Evolutionary conservation across 2,329 filamentous ascomycete species (phyloP).

Genomic region (Colletotrichum australisinense): DNA sequence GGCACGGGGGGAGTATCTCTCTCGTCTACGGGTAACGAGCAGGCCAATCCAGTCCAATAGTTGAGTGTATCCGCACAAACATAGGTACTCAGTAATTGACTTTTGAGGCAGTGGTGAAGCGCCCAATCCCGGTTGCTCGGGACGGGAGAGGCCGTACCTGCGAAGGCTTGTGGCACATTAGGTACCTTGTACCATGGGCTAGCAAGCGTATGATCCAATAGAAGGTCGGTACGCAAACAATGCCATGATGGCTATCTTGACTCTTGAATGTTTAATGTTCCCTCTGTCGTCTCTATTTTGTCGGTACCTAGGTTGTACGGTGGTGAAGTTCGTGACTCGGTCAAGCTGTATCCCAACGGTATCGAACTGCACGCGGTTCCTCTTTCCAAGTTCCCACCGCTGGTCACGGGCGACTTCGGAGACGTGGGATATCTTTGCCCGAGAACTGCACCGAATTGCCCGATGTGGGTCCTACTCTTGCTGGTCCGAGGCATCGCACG

Average conservation of each 20-base stretch:
- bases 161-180: neutral
- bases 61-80: neutral
- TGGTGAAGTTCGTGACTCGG: neutral
- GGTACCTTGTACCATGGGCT: neutral
- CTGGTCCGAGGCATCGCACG: neutral
- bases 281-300: neutral
- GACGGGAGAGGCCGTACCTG: neutral
- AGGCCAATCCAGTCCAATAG: neutral
- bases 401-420: constrained; percentile 1
- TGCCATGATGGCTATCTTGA: neutral
- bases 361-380: neutral
- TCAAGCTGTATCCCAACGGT: neutral
- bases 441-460: constrained; percentile 11
- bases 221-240: neutral
- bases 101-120: neutral
- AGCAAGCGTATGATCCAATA: neutral
- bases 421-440: constrained; percentile 12
- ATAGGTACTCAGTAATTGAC: neutral
- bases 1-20: neutral
- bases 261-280: neutral
- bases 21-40: neutral
- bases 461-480: neutral
- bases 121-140: neutral
- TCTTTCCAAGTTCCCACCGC: neutral
- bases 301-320: neutral